These are phyloP conservation scores for Neopestalotiopsis sp. DNA, from an alignment of 2,329 filamentous ascomycete species.

Conservation along the genomic window DNA sequence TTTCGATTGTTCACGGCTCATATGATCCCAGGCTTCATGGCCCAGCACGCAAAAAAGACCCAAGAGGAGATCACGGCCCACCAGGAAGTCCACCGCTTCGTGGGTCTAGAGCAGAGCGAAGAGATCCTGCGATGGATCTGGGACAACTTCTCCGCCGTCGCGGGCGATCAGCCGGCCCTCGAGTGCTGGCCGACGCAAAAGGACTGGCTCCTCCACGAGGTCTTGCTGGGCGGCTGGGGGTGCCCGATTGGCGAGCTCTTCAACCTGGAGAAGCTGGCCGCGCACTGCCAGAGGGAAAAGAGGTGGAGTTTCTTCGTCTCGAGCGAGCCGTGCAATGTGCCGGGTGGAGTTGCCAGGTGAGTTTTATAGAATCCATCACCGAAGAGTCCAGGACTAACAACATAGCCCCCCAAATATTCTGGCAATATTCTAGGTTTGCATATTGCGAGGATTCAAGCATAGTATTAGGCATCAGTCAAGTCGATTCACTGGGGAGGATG, in stretches of 20 bases:
- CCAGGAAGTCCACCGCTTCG: constrained; percentile 48
- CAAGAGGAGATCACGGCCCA: constrained; percentile 42
- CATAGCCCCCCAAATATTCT: constrained; percentile 41
- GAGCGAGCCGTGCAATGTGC: constrained; percentile 53
- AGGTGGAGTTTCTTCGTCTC: constrained; percentile 54
- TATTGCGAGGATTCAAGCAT: not conserved
- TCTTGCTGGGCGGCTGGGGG: constrained; percentile 54
- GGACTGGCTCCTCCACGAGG: constrained; percentile 45
- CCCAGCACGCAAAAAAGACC: constrained; percentile 43
- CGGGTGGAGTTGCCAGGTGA: constrained; percentile 41
- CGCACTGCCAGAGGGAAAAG: constrained; percentile 40
- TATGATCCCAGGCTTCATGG: constrained; percentile 46
- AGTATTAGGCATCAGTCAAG: not conserved
- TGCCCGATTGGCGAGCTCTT: constrained; percentile 58
- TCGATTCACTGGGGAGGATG: not conserved
- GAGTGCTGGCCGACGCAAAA: constrained; percentile 41
- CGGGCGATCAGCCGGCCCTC: constrained; percentile 49
- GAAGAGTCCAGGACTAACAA: not conserved
- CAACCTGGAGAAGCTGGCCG: constrained; percentile 50
- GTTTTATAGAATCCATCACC: constrained; percentile 1
- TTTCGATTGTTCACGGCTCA: not conserved
- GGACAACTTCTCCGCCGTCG: constrained; percentile 48
- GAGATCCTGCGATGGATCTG: constrained; percentile 49
- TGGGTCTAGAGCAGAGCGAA: constrained; percentile 53
- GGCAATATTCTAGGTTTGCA: constrained; percentile 40